phyloP scores from a whole-genome alignment of 2,329 filamentous ascomycete genomes.

The Sarocladiaceae sp. region DNA sequence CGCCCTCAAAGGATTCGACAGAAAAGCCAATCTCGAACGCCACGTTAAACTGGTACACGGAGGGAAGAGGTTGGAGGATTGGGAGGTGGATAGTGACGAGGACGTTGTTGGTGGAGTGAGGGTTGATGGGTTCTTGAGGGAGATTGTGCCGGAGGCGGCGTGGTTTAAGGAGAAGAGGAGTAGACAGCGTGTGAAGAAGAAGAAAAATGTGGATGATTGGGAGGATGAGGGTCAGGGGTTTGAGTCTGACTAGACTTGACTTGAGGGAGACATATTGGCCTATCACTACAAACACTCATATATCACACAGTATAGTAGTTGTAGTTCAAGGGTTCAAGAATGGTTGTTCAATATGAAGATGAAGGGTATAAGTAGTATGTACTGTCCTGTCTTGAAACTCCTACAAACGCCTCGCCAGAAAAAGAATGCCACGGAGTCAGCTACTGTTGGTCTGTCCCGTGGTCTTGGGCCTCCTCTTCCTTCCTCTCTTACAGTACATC shows the following conservation, averaged over 20 bases:
- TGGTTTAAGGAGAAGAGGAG: slow-evolving; percentile 37
- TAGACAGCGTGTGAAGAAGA: neutral
- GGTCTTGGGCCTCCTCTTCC: no score
- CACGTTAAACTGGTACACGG: slow-evolving; percentile 35
- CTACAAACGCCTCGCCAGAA: slow-evolving; percentile 1
- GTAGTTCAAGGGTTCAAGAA: no score
- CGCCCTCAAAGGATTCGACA: slow-evolving; percentile 29
- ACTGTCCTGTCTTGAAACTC: neutral
- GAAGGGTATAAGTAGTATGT: neutral
- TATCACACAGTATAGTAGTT: neutral
- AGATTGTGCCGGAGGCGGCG: slow-evolving; percentile 44
- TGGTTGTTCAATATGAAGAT: neutral
- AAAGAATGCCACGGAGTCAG: neutral
- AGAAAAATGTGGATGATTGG: neutral
- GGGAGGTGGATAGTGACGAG: slow-evolving; percentile 39
- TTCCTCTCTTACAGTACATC: no score
- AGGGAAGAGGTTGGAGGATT: slow-evolving; percentile 21
- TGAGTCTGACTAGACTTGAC: neutral
- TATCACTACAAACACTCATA: no score
- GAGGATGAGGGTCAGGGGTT: neutral
- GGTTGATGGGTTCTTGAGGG: slow-evolving; percentile 62
- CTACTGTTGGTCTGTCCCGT: no score
- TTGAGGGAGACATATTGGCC: no score
- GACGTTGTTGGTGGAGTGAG: slow-evolving; percentile 61
- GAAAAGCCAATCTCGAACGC: slow-evolving; percentile 30